Percentiles rank a stretch among this genome's conserved stretches.
These are phyloP conservation scores for Pulveroboletus sp. DNA, from an alignment of 768 basidiomycete genomes.

Conservation along the genomic window DNA sequence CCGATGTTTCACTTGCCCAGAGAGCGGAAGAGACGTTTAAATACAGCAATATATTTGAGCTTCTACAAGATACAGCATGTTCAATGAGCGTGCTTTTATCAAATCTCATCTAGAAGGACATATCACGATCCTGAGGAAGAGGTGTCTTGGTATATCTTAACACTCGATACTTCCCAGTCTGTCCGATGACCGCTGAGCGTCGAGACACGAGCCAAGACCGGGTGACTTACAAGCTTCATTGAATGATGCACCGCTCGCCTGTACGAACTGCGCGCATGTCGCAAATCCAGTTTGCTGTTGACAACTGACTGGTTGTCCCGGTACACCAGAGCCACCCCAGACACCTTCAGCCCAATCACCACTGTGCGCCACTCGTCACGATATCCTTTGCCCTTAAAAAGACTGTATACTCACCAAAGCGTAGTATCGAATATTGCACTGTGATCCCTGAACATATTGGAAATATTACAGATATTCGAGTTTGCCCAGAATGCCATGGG, in stretches of 20 bases:
- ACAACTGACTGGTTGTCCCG: conserved; percentile 85
- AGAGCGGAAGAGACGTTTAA: conserved; percentile 1
- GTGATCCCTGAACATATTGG: conserved; percentile 73
- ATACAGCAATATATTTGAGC: conserved; percentile 17
- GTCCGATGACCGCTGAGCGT: conserved; percentile 4
- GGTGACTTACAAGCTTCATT: conserved; percentile 67
- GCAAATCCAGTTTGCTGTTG: conserved; percentile 76
- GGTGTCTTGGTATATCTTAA: conserved; percentile 63
- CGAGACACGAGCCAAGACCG: background rate
- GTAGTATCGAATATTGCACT: conserved; percentile 82
- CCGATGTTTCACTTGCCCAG: background rate
- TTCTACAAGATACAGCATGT: conserved; percentile 20
- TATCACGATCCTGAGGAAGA: conserved; percentile 14
- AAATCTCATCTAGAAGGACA: background rate
- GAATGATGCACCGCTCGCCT: conserved; percentile 65
- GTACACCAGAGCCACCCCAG: conserved; percentile 71
- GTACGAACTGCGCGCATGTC: conserved; percentile 76
- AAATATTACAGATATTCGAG: conserved; percentile 67
- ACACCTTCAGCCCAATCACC: conserved; percentile 86
- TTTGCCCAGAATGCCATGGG: conserved; percentile 76
- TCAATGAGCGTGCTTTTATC: conserved; percentile 9
- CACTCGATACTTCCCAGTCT: conserved; percentile 82
- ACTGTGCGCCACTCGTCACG: conserved; percentile 33
- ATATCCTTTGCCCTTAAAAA: background rate
- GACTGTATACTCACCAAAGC: conserved; percentile 50